Conservation (phyloP, 768 basidiomycete genomes). For the Mycena vulgaris region DNA sequence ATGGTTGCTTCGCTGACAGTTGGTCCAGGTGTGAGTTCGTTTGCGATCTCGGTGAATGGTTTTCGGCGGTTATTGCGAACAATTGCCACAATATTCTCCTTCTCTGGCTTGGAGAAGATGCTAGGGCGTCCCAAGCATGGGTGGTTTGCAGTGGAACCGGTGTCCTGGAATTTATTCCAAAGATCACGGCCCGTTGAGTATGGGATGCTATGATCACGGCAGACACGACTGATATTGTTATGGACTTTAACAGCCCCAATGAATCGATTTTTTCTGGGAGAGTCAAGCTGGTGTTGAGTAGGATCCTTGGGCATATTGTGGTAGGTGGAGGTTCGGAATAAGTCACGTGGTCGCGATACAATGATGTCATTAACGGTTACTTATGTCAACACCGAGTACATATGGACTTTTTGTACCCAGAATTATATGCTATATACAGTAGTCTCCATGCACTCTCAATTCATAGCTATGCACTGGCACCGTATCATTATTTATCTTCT, state of each 20-base stretch:
- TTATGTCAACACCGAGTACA: slow-evolving; percentile 3
- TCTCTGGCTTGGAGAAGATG: slow-evolving; percentile 1
- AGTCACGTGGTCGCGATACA: slow-evolving; percentile 7
- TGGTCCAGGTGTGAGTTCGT: slow-evolving; percentile 26
- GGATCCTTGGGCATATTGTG: slow-evolving; percentile 11
- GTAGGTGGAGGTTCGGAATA: slow-evolving; percentile 10
- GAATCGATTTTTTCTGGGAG: slow-evolving; percentile 13
- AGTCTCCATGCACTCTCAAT: too few species aligned
- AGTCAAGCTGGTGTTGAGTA: slow-evolving; percentile 14
- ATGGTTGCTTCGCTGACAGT: slow-evolving; percentile 30
- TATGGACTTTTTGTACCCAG: not conserved
- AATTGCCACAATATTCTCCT: slow-evolving; percentile 3
- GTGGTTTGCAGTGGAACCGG: slow-evolving; percentile 11
- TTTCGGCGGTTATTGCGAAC: slow-evolving; percentile 13
- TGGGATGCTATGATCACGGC: slow-evolving; percentile 5
- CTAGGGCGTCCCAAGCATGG: slow-evolving; percentile 6
- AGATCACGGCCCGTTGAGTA: slow-evolving; percentile 5
- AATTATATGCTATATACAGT: too few species aligned
- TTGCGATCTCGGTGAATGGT: slow-evolving; percentile 34
- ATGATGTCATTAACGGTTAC: slow-evolving; percentile 10
- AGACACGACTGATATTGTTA: slow-evolving; percentile 7
- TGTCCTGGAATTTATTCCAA: too few species aligned
- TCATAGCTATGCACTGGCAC: too few species aligned
- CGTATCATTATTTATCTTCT: too few species aligned
- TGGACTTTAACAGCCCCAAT: slow-evolving; percentile 13